phyloP scores from a whole-genome alignment of 345 rosid species.

The Rubroshorea leprosula region DNA sequence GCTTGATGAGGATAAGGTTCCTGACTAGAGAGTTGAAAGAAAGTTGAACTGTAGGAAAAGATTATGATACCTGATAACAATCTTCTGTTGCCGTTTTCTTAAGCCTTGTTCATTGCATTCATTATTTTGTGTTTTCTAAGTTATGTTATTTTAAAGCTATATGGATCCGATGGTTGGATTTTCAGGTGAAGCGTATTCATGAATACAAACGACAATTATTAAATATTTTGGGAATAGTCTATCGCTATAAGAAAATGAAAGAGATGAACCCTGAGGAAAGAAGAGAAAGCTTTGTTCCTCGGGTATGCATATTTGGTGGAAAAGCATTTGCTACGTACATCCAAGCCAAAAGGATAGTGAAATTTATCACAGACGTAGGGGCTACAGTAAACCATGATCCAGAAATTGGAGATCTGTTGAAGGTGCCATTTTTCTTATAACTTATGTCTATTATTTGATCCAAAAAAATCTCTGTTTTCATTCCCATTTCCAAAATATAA shows the following conservation, averaged over 20 bases:
- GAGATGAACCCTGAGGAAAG: slow-evolving; percentile 56
- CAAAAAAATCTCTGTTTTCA: neutral
- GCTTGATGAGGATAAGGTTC: neutral
- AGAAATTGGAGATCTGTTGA: slow-evolving; percentile 60
- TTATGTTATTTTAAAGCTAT: neutral
- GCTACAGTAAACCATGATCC: slow-evolving; percentile 59
- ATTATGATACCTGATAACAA: neutral
- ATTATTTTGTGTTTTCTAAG: neutral
- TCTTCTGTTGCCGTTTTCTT: neutral
- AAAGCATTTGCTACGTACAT: slow-evolving; percentile 77
- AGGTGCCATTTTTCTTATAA: slow-evolving; percentile 36
- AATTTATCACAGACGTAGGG: slow-evolving; percentile 65
- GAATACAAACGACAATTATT: slow-evolving; percentile 70
- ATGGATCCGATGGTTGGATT: slow-evolving; percentile 1
- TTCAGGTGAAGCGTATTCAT: slow-evolving; percentile 68
- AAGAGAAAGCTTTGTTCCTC: slow-evolving; percentile 40
- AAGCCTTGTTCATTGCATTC: neutral
- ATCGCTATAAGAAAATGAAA: slow-evolving; percentile 72
- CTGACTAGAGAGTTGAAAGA: neutral
- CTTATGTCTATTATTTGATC: neutral
- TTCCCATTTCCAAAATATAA: neutral
- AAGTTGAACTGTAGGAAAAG: neutral
- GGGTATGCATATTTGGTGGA: slow-evolving; percentile 79
- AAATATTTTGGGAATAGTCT: slow-evolving; percentile 64
- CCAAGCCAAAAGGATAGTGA: slow-evolving; percentile 77